Evolutionary conservation across 805 yeast species (phyloP).

Genomic region (Blastobotrys mokoenaii): DNA sequence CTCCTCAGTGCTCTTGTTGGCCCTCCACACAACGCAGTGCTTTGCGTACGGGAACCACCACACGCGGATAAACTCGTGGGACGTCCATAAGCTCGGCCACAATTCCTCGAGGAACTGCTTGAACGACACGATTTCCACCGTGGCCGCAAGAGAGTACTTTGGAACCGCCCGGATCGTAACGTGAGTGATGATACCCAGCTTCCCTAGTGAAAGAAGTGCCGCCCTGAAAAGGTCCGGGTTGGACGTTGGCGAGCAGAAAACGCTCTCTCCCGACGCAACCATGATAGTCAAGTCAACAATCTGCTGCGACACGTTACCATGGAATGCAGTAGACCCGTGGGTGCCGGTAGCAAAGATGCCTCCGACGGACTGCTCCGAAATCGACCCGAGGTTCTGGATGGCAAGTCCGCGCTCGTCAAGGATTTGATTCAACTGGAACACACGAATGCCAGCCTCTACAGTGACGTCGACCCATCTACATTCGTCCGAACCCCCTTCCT

Average conservation of each 20-base stretch:
- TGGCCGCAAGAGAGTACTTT: conserved; percentile 66
- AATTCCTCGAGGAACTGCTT: conserved; percentile 52
- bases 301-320: conserved; percentile 84
- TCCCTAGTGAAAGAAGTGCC: conserved; percentile 78
- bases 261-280: conserved; percentile 64
- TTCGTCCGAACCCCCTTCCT: neutral
- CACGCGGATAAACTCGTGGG: conserved; percentile 81
- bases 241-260: conserved; percentile 57
- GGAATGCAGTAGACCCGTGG: conserved; percentile 90
- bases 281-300: conserved; percentile 69
- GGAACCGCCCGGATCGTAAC: conserved; percentile 85
- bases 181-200: conserved; percentile 79
- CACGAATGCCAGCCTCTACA: conserved; percentile 88
- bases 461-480: conserved; percentile 58
- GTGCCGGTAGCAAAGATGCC: conserved; percentile 97
- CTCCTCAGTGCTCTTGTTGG: conserved; percentile 58
- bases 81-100: conserved; percentile 79
- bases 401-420: conserved; percentile 62
- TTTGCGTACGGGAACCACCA: conserved; percentile 98
- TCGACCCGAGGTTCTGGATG: conserved; percentile 86
- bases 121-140: conserved; percentile 74
- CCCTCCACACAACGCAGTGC: conserved; percentile 87
- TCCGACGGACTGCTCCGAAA: conserved; percentile 86
- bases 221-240: conserved; percentile 67
- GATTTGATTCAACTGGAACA: conserved; percentile 62